Conservation (phyloP, 805 yeast genomes). For the Isabelozyma pseudorhagii region DNA sequence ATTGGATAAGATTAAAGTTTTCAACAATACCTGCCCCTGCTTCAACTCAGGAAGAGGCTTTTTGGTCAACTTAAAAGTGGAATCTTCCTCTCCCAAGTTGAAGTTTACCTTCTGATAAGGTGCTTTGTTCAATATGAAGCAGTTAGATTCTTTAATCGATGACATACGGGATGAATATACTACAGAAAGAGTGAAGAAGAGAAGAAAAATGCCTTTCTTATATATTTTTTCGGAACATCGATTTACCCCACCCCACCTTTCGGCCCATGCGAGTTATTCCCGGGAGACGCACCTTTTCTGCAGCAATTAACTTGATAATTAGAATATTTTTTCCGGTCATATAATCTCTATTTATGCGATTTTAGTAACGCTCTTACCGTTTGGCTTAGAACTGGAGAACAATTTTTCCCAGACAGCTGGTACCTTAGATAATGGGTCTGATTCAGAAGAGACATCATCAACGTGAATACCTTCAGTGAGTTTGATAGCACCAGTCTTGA, state of each 20-base stretch:
- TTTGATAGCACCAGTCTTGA: constrained; percentile 41
- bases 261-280: neutral
- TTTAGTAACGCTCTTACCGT: constrained; percentile 51
- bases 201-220: too few relatives aligned
- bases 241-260: neutral
- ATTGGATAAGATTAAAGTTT: constrained; percentile 27
- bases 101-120: constrained; percentile 17
- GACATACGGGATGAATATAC: neutral
- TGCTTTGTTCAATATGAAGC: constrained; percentile 17
- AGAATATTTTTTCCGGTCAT: neutral
- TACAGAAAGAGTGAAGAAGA: neutral
- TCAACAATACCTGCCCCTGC: constrained; percentile 25
- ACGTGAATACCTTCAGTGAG: constrained; percentile 32
- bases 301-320: too few relatives aligned
- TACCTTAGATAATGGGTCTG: constrained; percentile 34
- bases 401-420: constrained; percentile 48
- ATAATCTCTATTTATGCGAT: constrained; percentile 17
- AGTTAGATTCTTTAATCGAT: neutral
- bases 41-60: constrained; percentile 10
- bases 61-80: constrained; percentile 27
- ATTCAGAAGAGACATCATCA: constrained; percentile 38
- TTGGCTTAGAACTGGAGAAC: constrained; percentile 41
- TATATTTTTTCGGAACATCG: too few relatives aligned
- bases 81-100: constrained; percentile 15
- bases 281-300: neutral